A percentile compares a stretch with the other conserved stretches of the same genome.
phyloP scores from a whole-genome alignment of 768 basidiomycete genomes.

The Butyriboletus loyo region DNA sequence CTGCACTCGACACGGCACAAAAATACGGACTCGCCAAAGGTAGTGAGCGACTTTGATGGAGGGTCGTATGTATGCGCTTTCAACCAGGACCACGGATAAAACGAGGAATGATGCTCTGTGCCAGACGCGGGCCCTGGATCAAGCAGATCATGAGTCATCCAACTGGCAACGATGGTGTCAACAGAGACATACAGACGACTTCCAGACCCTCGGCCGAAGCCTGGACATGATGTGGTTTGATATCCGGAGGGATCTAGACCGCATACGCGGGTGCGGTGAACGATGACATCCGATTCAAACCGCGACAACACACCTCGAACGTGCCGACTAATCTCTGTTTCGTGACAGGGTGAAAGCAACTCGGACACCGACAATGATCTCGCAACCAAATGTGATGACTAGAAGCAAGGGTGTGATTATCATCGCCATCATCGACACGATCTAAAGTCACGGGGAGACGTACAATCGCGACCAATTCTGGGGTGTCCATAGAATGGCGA shows the following conservation, averaged over 20 bases:
- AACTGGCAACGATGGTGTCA: not conserved
- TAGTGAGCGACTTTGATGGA: conserved; percentile 30
- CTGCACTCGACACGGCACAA: not conserved
- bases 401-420: not conserved
- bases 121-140: conserved; percentile 21
- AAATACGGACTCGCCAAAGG: conserved; percentile 43
- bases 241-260: conserved; percentile 69
- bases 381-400: conserved; percentile 91
- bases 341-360: conserved; percentile 83
- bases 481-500: conserved; percentile 72
- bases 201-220: conserved; percentile 61
- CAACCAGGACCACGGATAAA: conserved; percentile 89
- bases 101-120: conserved; percentile 63
- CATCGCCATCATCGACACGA: not conserved
- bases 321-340: conserved; percentile 90
- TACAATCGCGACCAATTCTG: conserved; percentile 76
- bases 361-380: conserved; percentile 87
- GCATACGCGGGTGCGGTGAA: not conserved
- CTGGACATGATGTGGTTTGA: conserved; percentile 59
- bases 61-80: conserved; percentile 79
- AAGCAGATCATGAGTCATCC: not conserved
- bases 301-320: conserved; percentile 54
- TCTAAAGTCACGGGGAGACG: conserved; percentile 26
- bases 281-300: not conserved
- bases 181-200: conserved; percentile 60